These are phyloP conservation scores for Plasmodium adleri DNA, from an alignment of 169 alveolate species.

Conservation along the genomic window DNA sequence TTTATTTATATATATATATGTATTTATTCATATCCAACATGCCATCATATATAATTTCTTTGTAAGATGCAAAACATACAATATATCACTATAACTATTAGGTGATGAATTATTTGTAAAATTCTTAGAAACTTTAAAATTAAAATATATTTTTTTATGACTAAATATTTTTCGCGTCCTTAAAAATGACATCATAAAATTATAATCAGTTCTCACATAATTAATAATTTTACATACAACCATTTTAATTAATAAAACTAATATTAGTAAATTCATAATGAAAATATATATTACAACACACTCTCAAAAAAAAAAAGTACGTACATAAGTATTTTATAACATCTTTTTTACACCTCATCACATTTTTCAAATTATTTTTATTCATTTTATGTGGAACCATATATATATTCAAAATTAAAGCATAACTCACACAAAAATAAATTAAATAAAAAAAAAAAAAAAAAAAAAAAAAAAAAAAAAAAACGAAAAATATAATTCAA, in stretches of 20 bases:
- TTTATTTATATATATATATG: neutral
- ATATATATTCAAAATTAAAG: neutral
- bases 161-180: constrained; percentile 22
- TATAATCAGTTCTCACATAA: constrained; percentile 56
- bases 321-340: too few species aligned
- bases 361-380: neutral
- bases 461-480: too few species aligned
- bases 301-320: too few species aligned
- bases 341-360: neutral
- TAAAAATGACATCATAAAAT: constrained; percentile 61
- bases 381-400: neutral
- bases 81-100: constrained; percentile 53
- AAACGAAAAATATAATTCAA: neutral
- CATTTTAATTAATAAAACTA: constrained; percentile 49
- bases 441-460: neutral
- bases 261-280: constrained; percentile 42
- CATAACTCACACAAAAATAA: neutral
- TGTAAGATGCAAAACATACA: constrained; percentile 39
- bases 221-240: constrained; percentile 51
- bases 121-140: constrained; percentile 48
- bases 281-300: too few species aligned
- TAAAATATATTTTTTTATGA: constrained; percentile 36
- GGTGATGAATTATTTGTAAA: constrained; percentile 26
- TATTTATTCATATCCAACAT: too few species aligned
- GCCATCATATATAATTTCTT: constrained; percentile 32